Evolutionary conservation across 371 early-diverging fungal genomes (phyloP), one percentile per base, ranked within the genome.

Genomic region (Catenaria anguillulae): DNA sequence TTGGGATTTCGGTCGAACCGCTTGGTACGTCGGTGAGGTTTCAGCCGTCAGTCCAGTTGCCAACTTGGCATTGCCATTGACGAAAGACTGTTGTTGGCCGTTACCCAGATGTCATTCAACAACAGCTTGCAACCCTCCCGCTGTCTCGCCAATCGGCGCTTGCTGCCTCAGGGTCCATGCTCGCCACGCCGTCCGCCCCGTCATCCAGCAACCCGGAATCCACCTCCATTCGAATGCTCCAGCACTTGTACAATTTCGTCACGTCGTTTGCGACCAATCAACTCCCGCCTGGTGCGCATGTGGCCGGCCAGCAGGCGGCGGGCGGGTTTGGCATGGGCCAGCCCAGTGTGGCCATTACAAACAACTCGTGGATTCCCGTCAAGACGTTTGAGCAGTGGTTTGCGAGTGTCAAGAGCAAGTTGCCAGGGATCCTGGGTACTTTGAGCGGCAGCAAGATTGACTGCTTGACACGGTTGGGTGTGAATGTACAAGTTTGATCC

Each of bases 1-100:
- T 94, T 8, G 95, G 95, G 4, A 92, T 94, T 50, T 87, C 89
- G 0, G 86, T 94, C 34, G 93, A 93, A 63, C 90, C 92, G 5
- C 67, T 88, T 29, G 77, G 58, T 58, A 77, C 35, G 68, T 71
- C n/a, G n/a, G n/a, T n/a, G n/a, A n/a, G n/a, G n/a, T n/a, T n/a
- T n/a, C n/a, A n/a, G n/a, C n/a, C n/a, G n/a, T n/a, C n/a, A n/a
- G n/a, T n/a, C n/a, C n/a, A n/a, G n/a, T n/a, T n/a, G n/a, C n/a
- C n/a, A n/a, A n/a, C n/a, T n/a, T n/a, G n/a, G n/a, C n/a, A n/a
- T n/a, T n/a, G n/a, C n/a, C n/a, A n/a, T n/a, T n/a, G n/a, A n/a
- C n/a, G n/a, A n/a, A n/a, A n/a, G n/a, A n/a, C 13, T 13, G 64
- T 15, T 56, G 60, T 8, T 50, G 61, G 35, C 63, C 64, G 56